Percentiles rank a stretch among this genome's conserved stretches.
Conservation (phyloP, 805 yeast genomes). For the Spencermartinsiella europaea region DNA sequence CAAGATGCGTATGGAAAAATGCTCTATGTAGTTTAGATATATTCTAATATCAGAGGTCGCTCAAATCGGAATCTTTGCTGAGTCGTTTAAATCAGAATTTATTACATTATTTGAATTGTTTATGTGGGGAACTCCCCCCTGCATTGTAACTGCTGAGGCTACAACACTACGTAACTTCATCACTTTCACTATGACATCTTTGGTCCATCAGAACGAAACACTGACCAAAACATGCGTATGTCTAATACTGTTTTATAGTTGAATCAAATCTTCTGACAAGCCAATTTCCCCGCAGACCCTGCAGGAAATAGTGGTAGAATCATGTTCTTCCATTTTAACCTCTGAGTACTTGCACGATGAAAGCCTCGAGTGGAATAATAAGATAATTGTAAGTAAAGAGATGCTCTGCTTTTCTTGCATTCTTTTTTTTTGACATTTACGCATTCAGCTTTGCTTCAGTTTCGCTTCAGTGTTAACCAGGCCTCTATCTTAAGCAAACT, state of each 20-base stretch:
- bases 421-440: neutral
- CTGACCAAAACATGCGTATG: neutral
- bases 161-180: no score
- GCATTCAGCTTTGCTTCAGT: neutral
- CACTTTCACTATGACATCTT: neutral
- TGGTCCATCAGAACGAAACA: neutral
- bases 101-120: no score
- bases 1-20: no score
- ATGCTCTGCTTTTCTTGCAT: neutral
- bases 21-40: no score
- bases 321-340: neutral
- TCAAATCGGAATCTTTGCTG: no score
- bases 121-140: no score
- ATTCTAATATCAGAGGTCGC: no score
- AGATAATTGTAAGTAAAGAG: slow-evolving; percentile 11
- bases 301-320: neutral
- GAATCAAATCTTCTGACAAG: neutral
- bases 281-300: neutral
- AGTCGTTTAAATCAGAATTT: no score
- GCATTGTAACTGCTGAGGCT: no score
- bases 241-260: neutral
- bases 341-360: slow-evolving; percentile 12
- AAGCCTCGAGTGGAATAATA: slow-evolving; percentile 14
- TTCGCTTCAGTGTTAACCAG: slow-evolving; percentile 6
- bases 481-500: slow-evolving; percentile 5